A percentile compares a stretch with the other conserved stretches of the same genome.
phyloP scores from a whole-genome alignment of 2,329 filamentous ascomycete species.

The Nannizzia gypsea region DNA sequence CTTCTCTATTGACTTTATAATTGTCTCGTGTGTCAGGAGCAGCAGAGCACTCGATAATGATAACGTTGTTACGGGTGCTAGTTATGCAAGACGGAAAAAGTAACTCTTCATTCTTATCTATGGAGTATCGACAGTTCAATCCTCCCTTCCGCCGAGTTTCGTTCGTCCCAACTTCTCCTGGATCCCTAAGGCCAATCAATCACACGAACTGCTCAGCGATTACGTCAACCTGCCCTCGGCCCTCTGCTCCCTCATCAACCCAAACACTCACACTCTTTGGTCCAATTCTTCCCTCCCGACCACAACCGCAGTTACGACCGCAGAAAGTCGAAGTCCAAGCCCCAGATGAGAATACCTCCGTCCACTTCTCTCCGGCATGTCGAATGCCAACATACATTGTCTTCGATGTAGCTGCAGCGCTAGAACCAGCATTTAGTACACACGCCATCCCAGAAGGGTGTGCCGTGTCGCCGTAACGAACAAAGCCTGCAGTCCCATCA shows the following conservation, averaged over 20 bases:
- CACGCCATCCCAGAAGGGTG: conserved; percentile 44
- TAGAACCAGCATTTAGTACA: conserved; percentile 46
- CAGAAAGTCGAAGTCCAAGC: conserved; percentile 42
- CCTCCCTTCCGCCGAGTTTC: too few relatives aligned
- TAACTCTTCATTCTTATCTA: too few relatives aligned
- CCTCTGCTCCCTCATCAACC: conserved; percentile 46
- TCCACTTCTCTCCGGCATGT: conserved; percentile 52
- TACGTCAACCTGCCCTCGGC: conserved; percentile 27
- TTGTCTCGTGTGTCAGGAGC: too few relatives aligned
- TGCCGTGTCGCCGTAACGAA: conserved; percentile 40
- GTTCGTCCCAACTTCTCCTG: too few relatives aligned
- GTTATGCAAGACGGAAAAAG: too few relatives aligned
- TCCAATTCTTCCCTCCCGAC: conserved; percentile 44
- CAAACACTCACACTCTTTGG: conserved; percentile 49
- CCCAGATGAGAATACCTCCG: conserved; percentile 48
- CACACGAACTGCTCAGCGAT: background rate
- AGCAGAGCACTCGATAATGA: too few relatives aligned
- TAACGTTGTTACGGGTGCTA: too few relatives aligned
- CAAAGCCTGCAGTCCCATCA: conserved; percentile 27
- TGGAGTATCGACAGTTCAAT: too few relatives aligned
- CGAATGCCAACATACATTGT: conserved; percentile 51
- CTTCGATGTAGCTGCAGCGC: conserved; percentile 35
- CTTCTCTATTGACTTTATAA: too few relatives aligned
- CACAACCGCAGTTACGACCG: too few relatives aligned
- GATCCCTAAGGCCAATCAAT: too few relatives aligned